phyloP scores from a whole-genome alignment of 2,329 filamentous ascomycete species.

The Colletotrichum kahawae region DNA sequence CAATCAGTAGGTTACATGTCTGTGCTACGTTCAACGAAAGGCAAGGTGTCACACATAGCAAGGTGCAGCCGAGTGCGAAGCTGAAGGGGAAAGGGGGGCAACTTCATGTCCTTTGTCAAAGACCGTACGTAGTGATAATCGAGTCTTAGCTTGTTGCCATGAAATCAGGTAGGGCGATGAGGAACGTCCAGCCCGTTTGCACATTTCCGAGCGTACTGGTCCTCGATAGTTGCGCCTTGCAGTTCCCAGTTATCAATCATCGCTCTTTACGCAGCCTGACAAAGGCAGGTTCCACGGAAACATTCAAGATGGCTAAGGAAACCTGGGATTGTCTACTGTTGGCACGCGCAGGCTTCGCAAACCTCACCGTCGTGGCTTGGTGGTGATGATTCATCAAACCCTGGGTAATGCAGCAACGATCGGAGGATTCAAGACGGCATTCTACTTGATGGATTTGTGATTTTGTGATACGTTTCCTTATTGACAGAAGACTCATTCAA shows the following conservation, averaged over 20 bases:
- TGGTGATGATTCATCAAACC: background rate
- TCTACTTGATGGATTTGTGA: background rate
- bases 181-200: fast-evolving
- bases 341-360: background rate
- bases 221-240: background rate
- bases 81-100: fast-evolving
- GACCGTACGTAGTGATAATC: fast-evolving
- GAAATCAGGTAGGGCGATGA: background rate
- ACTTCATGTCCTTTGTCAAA: background rate
- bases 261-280: background rate
- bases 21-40: background rate
- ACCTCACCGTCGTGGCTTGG: background rate
- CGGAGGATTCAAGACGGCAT: background rate
- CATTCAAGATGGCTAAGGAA: background rate
- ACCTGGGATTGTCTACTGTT: background rate
- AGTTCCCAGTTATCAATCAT: background rate
- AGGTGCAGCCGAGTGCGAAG: background rate
- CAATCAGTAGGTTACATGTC: background rate
- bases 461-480: background rate
- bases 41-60: background rate
- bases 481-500: background rate
- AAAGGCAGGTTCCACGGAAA: background rate
- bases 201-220: background rate
- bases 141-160: background rate
- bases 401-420: background rate